A percentile compares a stretch with the other conserved stretches of the same genome.
Evolutionary conservation across 1,284 basidiomycete genomes (phyloP).

Genomic region (Wallemia mellicola): DNA sequence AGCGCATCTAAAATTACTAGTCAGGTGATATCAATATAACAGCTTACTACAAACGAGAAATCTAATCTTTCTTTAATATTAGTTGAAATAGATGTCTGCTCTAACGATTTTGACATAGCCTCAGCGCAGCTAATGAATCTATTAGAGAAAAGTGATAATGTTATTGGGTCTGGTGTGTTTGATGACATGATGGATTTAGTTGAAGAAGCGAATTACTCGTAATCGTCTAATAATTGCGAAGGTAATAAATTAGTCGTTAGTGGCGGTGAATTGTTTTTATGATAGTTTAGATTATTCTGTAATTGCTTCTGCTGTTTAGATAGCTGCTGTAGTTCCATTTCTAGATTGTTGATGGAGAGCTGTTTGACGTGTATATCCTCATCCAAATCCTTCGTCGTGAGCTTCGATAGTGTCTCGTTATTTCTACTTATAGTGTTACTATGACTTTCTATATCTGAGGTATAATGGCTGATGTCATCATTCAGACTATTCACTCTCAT

Average conservation of each 20-base stretch:
- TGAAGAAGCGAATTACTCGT: not conserved
- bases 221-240: not conserved
- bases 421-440: not conserved
- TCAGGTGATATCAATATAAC: constrained; percentile 11
- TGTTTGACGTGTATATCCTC: not conserved
- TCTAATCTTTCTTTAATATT: constrained; percentile 21
- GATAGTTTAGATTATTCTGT: not conserved
- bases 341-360: not conserved
- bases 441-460: not conserved
- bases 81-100: constrained; percentile 66
- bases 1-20: constrained; percentile 25
- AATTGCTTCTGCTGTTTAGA: not conserved
- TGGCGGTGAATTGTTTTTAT: not conserved
- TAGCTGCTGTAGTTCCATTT: not conserved
- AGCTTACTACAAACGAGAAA: constrained; percentile 6
- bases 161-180: constrained; percentile 38
- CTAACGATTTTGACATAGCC: constrained; percentile 66
- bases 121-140: constrained; percentile 77
- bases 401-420: not conserved
- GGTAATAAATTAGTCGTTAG: not conserved
- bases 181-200: not conserved
- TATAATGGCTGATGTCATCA: no score
- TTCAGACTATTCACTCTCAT: no score
- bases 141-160: constrained; percentile 66
- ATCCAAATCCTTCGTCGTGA: not conserved